These are phyloP conservation scores for Solanum hybrid DNA, from an alignment of 305 asterid species.

Conservation along the genomic window DNA sequence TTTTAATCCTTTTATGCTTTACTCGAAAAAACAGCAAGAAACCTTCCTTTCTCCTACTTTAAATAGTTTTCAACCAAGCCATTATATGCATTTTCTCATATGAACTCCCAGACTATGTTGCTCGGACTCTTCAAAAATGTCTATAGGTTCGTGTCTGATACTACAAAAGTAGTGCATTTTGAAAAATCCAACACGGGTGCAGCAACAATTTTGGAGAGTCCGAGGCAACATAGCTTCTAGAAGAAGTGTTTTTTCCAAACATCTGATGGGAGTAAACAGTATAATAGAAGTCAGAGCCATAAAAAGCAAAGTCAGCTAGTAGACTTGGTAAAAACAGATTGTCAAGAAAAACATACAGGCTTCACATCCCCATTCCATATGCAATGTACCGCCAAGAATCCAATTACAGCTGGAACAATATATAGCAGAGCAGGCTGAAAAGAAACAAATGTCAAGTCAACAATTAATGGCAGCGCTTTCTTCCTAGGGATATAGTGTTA, in stretches of 20 bases:
- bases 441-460: neutral
- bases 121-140: too few relatives aligned
- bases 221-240: neutral
- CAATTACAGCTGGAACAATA: constrained; percentile 86
- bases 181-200: neutral
- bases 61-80: neutral
- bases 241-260: neutral
- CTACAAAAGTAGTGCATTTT: neutral
- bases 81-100: neutral
- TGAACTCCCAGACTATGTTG: neutral
- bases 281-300: neutral
- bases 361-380: constrained; percentile 82
- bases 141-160: too few relatives aligned
- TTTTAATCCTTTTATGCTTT: neutral
- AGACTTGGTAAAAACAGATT: neutral
- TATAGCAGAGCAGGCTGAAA: constrained; percentile 88
- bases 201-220: neutral
- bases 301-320: neutral
- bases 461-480: neutral
- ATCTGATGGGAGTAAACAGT: neutral
- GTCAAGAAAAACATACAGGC: constrained; percentile 39
- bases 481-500: neutral
- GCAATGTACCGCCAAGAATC: constrained; percentile 81
- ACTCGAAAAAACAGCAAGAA: neutral
- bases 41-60: neutral